A percentile compares a stretch with the other conserved stretches of the same genome.
Conservation (phyloP, 176 grass and related monocot species). For the Ananas comosus region DNA sequence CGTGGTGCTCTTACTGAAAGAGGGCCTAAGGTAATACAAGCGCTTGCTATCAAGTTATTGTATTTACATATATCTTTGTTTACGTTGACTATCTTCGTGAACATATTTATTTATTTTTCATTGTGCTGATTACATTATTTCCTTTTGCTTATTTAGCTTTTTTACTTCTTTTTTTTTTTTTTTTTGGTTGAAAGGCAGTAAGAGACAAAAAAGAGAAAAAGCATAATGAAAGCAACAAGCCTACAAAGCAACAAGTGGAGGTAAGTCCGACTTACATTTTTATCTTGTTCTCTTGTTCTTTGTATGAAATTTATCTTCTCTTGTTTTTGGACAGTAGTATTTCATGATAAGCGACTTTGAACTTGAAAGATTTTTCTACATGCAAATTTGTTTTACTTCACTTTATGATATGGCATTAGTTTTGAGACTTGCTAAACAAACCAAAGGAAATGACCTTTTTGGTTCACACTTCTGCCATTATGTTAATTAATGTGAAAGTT, state of each 20-base stretch:
- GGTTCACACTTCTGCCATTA: too few relatives aligned
- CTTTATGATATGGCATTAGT: too few relatives aligned
- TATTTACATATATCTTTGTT: constrained; percentile 3
- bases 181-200: constrained; percentile 30
- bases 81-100: too few relatives aligned
- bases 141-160: neutral
- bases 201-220: constrained; percentile 62
- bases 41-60: constrained; percentile 9
- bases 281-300: neutral
- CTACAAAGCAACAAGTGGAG: constrained; percentile 57
- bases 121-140: constrained; percentile 1
- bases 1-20: constrained; percentile 73
- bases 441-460: too few relatives aligned
- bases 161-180: constrained; percentile 5
- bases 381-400: too few relatives aligned
- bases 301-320: neutral
- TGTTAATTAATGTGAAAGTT: too few relatives aligned
- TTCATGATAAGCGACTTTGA: too few relatives aligned
- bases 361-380: too few relatives aligned
- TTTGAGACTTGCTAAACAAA: too few relatives aligned
- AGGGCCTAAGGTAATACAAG: constrained; percentile 65
- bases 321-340: too few relatives aligned
- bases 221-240: constrained; percentile 61
- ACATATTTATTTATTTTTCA: constrained; percentile 16
- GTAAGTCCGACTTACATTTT: constrained; percentile 26